A percentile compares a stretch with the other conserved stretches of the same genome.
phyloP scores from a whole-genome alignment of 2,329 filamentous ascomycete species.

The Gnomoniopsis smithogilvyi region DNA sequence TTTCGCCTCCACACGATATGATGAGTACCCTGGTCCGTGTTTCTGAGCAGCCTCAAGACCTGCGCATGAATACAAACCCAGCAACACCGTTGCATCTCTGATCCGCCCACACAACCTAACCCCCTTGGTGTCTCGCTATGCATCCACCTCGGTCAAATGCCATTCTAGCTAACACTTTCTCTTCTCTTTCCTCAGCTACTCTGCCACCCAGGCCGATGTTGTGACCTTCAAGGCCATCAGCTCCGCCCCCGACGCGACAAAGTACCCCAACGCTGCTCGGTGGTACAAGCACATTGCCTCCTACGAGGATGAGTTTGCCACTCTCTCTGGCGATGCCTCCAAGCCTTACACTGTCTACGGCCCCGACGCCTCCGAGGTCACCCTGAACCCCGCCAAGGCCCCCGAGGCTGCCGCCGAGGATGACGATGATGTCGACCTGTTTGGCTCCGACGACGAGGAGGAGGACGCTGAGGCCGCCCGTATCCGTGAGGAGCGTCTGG shows the following conservation, averaged over 20 bases:
- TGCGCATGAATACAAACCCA: slow-evolving; percentile 66
- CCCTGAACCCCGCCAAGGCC: slow-evolving; percentile 83
- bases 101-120: slow-evolving; percentile 26
- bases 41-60: slow-evolving; percentile 83
- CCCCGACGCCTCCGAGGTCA: slow-evolving; percentile 73
- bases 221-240: slow-evolving; percentile 89
- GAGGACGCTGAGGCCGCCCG: slow-evolving; percentile 84
- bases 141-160: background rate
- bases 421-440: slow-evolving; percentile 88
- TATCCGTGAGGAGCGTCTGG: slow-evolving; percentile 84
- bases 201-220: slow-evolving; percentile 91
- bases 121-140: background rate
- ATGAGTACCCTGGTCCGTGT: slow-evolving; percentile 85
- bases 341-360: slow-evolving; percentile 89
- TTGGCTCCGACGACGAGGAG: slow-evolving; percentile 91
- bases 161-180: slow-evolving; percentile 3
- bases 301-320: slow-evolving; percentile 89
- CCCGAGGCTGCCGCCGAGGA: slow-evolving; percentile 65
- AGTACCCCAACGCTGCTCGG: slow-evolving; percentile 90
- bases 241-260: slow-evolving; percentile 70
- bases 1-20: slow-evolving; percentile 53
- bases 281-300: slow-evolving; percentile 99
- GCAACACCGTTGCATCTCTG: slow-evolving; percentile 68
- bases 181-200: slow-evolving; percentile 36
- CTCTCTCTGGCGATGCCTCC: slow-evolving; percentile 84